These are phyloP conservation scores for Dactylis glomerata DNA, from an alignment of 176 grass and related monocot genomes.

Conservation along the genomic window DNA sequence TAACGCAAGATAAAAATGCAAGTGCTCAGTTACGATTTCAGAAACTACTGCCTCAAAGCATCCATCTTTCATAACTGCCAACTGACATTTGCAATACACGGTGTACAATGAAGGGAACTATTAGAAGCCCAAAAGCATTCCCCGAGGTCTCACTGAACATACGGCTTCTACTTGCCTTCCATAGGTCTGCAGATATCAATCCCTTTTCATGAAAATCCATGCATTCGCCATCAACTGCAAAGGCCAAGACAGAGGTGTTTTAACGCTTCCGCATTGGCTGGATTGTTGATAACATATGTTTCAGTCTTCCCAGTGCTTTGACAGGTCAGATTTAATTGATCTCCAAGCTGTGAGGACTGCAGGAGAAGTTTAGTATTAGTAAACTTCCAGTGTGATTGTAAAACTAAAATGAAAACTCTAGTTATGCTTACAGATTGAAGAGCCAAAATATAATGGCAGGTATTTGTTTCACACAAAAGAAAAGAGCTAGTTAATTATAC, in stretches of 20 bases:
- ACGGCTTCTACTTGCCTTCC: constrained; percentile 30
- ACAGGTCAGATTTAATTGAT: constrained; percentile 69
- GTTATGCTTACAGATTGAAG: neutral
- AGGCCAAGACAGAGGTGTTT: constrained; percentile 62
- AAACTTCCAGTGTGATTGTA: neutral
- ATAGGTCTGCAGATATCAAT: constrained; percentile 10
- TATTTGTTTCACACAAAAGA: neutral
- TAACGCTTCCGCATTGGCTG: constrained; percentile 44
- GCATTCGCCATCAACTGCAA: constrained; percentile 56
- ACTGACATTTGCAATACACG: constrained; percentile 28
- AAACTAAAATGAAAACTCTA: neutral
- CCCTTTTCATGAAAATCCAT: constrained; percentile 32
- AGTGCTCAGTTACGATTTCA: neutral
- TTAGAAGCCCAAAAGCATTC: constrained; percentile 16
- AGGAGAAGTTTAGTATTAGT: constrained; percentile 24
- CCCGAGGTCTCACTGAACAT: constrained; percentile 5
- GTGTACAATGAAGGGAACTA: neutral
- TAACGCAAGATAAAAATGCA: neutral
- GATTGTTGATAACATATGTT: constrained; percentile 49
- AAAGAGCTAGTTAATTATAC: neutral
- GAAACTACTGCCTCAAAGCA: constrained; percentile 15
- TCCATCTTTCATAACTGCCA: neutral
- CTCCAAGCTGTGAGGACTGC: constrained; percentile 56
- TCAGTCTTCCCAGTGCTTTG: constrained; percentile 49
- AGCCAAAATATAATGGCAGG: neutral